phyloP scores from a whole-genome alignment of 345 rosid genomes.

The Conringia planisiliqua region DNA sequence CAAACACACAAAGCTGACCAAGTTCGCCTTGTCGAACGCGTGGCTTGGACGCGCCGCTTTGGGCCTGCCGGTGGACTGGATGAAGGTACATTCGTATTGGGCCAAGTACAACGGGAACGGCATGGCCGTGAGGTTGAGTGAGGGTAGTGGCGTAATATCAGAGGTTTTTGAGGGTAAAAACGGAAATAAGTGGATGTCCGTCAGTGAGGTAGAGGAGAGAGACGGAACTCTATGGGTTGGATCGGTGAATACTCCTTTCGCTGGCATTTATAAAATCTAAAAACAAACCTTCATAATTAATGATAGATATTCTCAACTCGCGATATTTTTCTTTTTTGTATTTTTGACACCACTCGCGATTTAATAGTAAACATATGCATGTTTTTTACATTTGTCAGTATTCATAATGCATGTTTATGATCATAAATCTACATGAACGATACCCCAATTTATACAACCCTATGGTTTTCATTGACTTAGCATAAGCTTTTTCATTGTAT shows the following conservation, averaged over 20 bases:
- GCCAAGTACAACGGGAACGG: constrained; percentile 48
- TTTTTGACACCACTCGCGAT: too few relatives aligned
- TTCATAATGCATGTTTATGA: neutral
- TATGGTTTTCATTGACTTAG: neutral
- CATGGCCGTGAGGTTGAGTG: constrained; percentile 59
- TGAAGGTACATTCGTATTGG: constrained; percentile 36
- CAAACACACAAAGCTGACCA: constrained; percentile 35
- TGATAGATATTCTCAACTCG: too few relatives aligned
- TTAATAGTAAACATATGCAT: too few relatives aligned
- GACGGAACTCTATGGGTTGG: constrained; percentile 65
- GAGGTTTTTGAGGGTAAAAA: constrained; percentile 41
- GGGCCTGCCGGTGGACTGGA: constrained; percentile 41
- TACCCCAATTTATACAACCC: neutral
- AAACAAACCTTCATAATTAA: neutral
- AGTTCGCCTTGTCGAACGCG: constrained; percentile 37
- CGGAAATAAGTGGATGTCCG: constrained; percentile 37
- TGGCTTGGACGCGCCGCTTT: constrained; percentile 50
- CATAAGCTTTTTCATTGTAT: neutral
- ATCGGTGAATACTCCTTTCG: constrained; percentile 49
- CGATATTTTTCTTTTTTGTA: too few relatives aligned
- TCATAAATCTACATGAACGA: neutral
- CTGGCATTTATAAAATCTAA: constrained; percentile 35
- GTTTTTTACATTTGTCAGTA: neutral
- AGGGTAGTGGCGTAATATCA: constrained; percentile 47
- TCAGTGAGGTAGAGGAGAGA: constrained; percentile 62